Evolutionary conservation across 371 early-diverging fungal genomes (phyloP), one percentile per base, ranked within the genome.

Genomic region (Mucor velutinosus): DNA sequence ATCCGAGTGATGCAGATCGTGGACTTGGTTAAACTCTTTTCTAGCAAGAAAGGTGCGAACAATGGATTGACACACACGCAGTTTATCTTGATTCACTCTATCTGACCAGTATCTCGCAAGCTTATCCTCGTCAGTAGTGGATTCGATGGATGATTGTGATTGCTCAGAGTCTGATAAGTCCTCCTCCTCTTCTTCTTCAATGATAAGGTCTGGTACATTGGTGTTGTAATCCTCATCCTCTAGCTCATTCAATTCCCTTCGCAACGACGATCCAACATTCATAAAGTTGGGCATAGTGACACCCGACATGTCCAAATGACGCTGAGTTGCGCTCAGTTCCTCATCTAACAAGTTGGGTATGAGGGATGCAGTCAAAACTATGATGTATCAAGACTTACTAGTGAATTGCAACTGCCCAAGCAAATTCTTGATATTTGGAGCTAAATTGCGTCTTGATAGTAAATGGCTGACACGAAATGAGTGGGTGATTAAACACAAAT

Each of bases 361-460:
- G 33, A 45, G 4, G 3, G 19, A 27, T 45, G 29, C 64, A 59
- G n/a, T 30, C 30, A 21, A 43, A 25, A 15, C 0, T 14, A 6
- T 12, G 33, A 62, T 14, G 15, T 15, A 12, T 8, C 7, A 8
- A 7, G 4, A 35, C 69, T 74, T 83, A 87, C 92, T 93, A 4
- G 97, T 93, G 76, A 99, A 99, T 57, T 93, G 87, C 7, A 98
- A 87, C 43, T 93, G 85, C 7, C 99, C 99, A 4, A 96, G 87
- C 25, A 99, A 79, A 74, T 98, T 93, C 63, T 94, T 93, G 75
- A 98, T 98, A 58, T 86, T 87, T 4, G 97, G 95, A 1, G 97
- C 94, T 70, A 96, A 80, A 21, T 94, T 93, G 69, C 90, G 87
- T 64, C 87, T 85, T 7, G 93, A 91, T 32, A 99, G 80, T 68